These are phyloP conservation scores for Botrytis elliptica DNA, from an alignment of 2,329 filamentous ascomycete genomes.

Conservation along the genomic window DNA sequence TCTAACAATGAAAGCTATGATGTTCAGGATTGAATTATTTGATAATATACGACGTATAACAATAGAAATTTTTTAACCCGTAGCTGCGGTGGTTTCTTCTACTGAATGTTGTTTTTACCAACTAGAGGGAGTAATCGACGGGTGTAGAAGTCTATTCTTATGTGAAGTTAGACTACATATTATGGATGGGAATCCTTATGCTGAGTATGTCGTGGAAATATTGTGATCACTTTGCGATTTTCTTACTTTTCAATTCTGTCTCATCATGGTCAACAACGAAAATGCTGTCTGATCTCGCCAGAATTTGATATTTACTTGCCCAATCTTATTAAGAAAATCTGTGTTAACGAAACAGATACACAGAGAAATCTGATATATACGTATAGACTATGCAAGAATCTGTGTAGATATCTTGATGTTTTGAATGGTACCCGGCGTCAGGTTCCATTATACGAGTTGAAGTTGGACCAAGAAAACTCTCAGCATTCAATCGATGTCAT, in stretches of 20 bases:
- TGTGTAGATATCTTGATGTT: too few species aligned
- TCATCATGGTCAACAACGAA: neutral
- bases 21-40: neutral
- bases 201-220: neutral
- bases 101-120: neutral
- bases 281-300: neutral
- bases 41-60: too few species aligned
- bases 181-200: rapidly evolving
- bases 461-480: neutral
- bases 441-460: neutral
- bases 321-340: too few species aligned
- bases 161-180: neutral
- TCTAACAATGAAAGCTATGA: neutral
- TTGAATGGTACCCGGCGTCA: too few species aligned
- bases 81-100: neutral
- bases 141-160: neutral
- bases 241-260: rapidly evolving
- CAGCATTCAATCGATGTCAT: rapidly evolving
- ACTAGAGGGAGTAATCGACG: neutral
- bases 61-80: too few species aligned
- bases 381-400: too few species aligned
- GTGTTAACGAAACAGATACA: neutral
- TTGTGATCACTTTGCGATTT: neutral
- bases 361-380: neutral
- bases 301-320: neutral